A percentile compares a stretch with the other conserved stretches of the same genome.
phyloP scores from a whole-genome alignment of 2,329 filamentous ascomycete genomes.

The Alternaria gansuensis region DNA sequence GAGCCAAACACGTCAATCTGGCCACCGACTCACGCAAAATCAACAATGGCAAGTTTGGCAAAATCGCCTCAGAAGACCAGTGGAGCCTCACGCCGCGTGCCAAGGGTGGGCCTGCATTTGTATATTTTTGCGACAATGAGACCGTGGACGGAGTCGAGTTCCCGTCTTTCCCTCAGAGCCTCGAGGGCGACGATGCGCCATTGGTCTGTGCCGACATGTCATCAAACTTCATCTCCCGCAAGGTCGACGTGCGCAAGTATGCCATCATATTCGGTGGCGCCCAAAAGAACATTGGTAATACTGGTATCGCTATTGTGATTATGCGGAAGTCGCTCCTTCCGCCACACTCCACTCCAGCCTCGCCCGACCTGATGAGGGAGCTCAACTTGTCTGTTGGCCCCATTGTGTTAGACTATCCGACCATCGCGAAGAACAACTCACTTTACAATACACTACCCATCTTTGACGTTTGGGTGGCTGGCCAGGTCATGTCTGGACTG shows the following conservation, averaged over 20 bases:
- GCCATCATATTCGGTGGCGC: constrained; percentile 87
- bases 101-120: constrained; percentile 67
- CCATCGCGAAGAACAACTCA: constrained; percentile 89
- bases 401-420: constrained; percentile 82
- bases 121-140: constrained; percentile 95
- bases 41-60: constrained; percentile 84
- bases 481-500: constrained; percentile 83
- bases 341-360: constrained; percentile 65
- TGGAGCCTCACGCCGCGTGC: constrained; percentile 76
- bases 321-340: constrained; percentile 83
- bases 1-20: constrained; percentile 81
- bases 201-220: constrained; percentile 93
- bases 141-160: constrained; percentile 95
- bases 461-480: constrained; percentile 90
- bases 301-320: constrained; percentile 86
- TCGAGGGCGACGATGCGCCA: constrained; percentile 70
- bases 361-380: constrained; percentile 73
- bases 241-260: constrained; percentile 80
- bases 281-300: constrained; percentile 90
- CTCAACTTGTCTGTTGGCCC: constrained; percentile 81
- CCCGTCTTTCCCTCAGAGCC: constrained; percentile 71
- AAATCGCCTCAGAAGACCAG: constrained; percentile 76
- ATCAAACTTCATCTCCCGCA: constrained; percentile 88
- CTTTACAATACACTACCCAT: constrained; percentile 96
- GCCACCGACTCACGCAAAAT: constrained; percentile 69